Conservation (phyloP, 805 yeast genomes). For the Pichia kluyveri region DNA sequence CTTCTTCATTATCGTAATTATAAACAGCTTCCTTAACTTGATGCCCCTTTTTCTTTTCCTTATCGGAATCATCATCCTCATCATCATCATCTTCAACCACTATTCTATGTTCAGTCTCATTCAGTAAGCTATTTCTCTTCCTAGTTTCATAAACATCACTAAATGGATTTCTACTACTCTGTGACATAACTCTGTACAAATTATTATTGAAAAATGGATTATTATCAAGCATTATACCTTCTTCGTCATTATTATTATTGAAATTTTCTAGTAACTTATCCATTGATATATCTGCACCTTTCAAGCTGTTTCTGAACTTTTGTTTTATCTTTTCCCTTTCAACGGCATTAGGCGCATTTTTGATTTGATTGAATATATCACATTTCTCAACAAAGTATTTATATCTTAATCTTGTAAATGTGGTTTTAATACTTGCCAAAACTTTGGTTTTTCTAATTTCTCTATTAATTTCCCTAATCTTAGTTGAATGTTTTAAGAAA, state of each 20-base stretch:
- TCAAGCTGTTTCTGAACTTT: neutral
- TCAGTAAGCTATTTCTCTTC: neutral
- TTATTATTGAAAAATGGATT: slow-evolving; percentile 2
- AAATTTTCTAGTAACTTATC: slow-evolving; percentile 1
- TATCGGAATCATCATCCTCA: neutral
- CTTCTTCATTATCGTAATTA: neutral
- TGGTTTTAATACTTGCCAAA: slow-evolving; percentile 39
- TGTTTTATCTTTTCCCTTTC: slow-evolving; percentile 2
- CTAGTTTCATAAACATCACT: slow-evolving; percentile 11
- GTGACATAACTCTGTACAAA: slow-evolving; percentile 19
- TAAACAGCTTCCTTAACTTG: neutral
- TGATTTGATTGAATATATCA: slow-evolving; percentile 3
- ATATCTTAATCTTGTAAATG: slow-evolving; percentile 39
- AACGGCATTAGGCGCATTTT: neutral
- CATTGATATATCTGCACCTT: slow-evolving; percentile 4
- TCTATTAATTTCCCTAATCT: slow-evolving; percentile 47
- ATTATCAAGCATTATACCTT: slow-evolving; percentile 1
- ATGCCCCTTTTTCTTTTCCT: no score
- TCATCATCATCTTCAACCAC: neutral
- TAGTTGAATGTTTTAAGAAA: slow-evolving; percentile 53
- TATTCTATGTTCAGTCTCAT: neutral
- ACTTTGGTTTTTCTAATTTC: slow-evolving; percentile 33
- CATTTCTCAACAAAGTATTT: slow-evolving; percentile 10
- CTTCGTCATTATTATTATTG: neutral
- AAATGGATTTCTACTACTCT: slow-evolving; percentile 23